Evolutionary conservation across 192 early-diverging fungal genomes (phyloP).

Genomic region (Coemansia sp.): DNA sequence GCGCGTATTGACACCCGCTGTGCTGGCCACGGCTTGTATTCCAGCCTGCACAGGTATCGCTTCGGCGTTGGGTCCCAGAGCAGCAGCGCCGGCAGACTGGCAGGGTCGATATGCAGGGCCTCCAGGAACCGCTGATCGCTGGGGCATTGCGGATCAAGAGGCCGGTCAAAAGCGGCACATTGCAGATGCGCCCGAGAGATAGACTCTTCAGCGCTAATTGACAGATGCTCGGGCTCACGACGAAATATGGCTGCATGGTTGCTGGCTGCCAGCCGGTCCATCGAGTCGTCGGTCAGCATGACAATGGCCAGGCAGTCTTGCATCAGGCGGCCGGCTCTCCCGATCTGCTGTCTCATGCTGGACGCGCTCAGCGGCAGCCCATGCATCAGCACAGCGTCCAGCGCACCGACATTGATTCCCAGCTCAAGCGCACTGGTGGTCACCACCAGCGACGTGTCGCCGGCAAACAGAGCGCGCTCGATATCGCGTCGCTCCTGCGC

Average conservation of each 20-base stretch:
- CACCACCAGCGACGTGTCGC: slow-evolving; percentile 62
- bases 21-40: slow-evolving; percentile 40
- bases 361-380: slow-evolving; percentile 58
- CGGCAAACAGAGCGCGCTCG: slow-evolving; percentile 67
- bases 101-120: neutral
- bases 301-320: slow-evolving; percentile 63
- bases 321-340: slow-evolving; percentile 69
- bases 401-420: slow-evolving; percentile 75
- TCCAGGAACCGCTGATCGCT: neutral
- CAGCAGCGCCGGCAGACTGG: neutral
- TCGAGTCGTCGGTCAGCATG: slow-evolving; percentile 52
- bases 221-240: slow-evolving; percentile 30
- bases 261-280: slow-evolving; percentile 57
- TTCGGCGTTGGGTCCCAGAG: slow-evolving; percentile 15
- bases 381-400: slow-evolving; percentile 73
- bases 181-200: slow-evolving; percentile 61
- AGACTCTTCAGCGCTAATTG: slow-evolving; percentile 40
- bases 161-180: slow-evolving; percentile 71
- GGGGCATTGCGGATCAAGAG: neutral
- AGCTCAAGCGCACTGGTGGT: slow-evolving; percentile 82
- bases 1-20: slow-evolving; percentile 33
- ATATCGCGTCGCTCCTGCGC: slow-evolving; percentile 63
- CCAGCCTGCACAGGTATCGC: slow-evolving; percentile 19
- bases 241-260: slow-evolving; percentile 61
- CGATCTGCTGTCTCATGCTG: slow-evolving; percentile 69